Evolutionary conservation across 179 eudicot genomes (phyloP), one percentile per base, ranked within the genome.

Genomic region (Heliamphora pulchella): DNA sequence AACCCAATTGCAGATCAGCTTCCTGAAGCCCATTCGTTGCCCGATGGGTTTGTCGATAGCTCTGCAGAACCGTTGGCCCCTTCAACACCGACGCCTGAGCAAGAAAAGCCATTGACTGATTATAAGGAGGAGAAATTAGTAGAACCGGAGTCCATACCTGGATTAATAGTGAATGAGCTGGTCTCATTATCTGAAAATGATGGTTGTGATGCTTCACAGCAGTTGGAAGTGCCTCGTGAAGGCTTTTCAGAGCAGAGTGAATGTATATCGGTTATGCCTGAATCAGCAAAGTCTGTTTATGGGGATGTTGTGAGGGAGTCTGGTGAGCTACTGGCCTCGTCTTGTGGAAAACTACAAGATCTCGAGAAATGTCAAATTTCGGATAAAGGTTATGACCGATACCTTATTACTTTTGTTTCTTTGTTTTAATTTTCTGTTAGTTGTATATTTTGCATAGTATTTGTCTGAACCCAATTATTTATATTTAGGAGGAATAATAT

Each of bases 11-110:
- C 83, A 58, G 88, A 90, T 79, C 89, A 84, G 83, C 98, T 94
- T 68, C 98, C 98, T 0, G 97, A 93, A 79, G 97, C 88, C 18
- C 91, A 87, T 84, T 86, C 97, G 44, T 83, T 94, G 87, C 98
- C 98, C 51, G 98, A 94, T 79, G 98, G 98, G 11, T 94, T 94
- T 81, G 97, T 94, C n/a, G 95, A 91, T 75, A 88, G 95, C 82
- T 71, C 91, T 20, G 78, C 83, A 64, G 90, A 86, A 1, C 82
- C 83, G 17, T 46, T 86, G 84, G 85, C 86, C 51, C 86, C 90
- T 69, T 72, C 83, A 61, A 85, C 89, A 31, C 89, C 87, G n/a
- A 78, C 57, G 5, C 79, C 59, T 67, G 93, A 83, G 58, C 76
- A 75, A n/a, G 90, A 87, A 82, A 78, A 81, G 70, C 83, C 79